Evolutionary conservation across 2,329 filamentous ascomycete genomes (phyloP), one percentile per base, ranked within the genome.

Genomic region (Alternaria atra): DNA sequence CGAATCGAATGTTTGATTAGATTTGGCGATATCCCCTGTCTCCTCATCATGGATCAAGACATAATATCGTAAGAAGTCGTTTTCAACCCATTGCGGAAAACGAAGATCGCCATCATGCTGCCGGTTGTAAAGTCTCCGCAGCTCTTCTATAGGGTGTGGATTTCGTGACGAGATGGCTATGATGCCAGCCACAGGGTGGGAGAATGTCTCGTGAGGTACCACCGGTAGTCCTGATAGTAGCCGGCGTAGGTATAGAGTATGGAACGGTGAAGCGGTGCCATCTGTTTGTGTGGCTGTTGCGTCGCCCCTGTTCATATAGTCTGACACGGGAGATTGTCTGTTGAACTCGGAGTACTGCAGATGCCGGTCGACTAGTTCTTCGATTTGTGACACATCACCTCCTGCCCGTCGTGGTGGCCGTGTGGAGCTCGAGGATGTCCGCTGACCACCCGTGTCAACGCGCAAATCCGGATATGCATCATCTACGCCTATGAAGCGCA

Each of bases 1-100:
- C 78, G 97, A 93, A 70, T 99, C 95, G 78, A 97, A 99, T 29
- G 98, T 84, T 17, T 89, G 87, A 78, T 94, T 94, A 12, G 94
- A 97, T 79, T 93, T 91, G 37, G 88, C 88, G 63, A 98, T 97
- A 75, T 99, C 94, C 73, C 97, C 94, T 63, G 89, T 89, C 75
- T 99, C 95, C 80, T 99, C 96, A 70, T 99, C 95, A 73, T 99
- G 95, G 17, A 99, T 90, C 42, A 99, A 84, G 15, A 99, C 92
- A 79, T 99, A 99, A 79, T 99, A 99, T 65, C 95, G 88, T 65
- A 99, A 83, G 77, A 95, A 99, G 63, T 98, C 93, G 30, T 91
- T 90, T 73, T 97, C 90, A 1, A 97, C 91, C 91, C 94, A 99
- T 20, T 86, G 83, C 0, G 94, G 94, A 55, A 97, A 80, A 55